Percentiles rank a stretch among this genome's conserved stretches.
Evolutionary conservation across 441 rosid genomes (phyloP).

Genomic region (Pelargonium citronellum): DNA sequence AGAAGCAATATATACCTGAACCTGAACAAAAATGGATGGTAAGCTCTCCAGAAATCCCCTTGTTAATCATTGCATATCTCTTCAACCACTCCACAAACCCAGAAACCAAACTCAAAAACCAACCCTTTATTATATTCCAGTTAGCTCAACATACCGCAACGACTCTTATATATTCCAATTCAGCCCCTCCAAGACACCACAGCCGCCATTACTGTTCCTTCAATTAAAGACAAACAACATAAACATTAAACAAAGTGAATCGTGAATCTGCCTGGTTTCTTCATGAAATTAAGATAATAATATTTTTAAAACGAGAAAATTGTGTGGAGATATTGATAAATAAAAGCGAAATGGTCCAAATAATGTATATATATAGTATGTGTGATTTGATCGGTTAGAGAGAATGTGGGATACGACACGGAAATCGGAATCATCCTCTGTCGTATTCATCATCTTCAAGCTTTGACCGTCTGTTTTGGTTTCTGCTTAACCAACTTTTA

Average conservation of each 20-base stretch:
- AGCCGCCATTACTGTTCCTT: conserved; percentile 1
- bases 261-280: not conserved
- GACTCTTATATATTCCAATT: not conserved
- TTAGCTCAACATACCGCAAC: conserved; percentile 1
- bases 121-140: conserved; percentile 2
- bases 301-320: not conserved
- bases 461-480: not conserved
- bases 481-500: no score
- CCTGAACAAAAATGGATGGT: not conserved
- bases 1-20: not conserved
- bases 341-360: not conserved
- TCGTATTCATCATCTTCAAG: not conserved
- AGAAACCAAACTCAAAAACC: conserved; percentile 2
- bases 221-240: not conserved
- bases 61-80: not conserved
- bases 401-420: conserved; percentile 1
- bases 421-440: no score
- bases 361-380: not conserved
- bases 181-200: not conserved
- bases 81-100: conserved; percentile 4
- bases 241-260: not conserved
- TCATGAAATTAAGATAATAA: not conserved
- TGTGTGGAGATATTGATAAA: not conserved
- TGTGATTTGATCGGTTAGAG: not conserved
- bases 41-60: not conserved